phyloP scores from a whole-genome alignment of 2,329 filamentous ascomycete genomes.

The Fusarium sarcochroum region DNA sequence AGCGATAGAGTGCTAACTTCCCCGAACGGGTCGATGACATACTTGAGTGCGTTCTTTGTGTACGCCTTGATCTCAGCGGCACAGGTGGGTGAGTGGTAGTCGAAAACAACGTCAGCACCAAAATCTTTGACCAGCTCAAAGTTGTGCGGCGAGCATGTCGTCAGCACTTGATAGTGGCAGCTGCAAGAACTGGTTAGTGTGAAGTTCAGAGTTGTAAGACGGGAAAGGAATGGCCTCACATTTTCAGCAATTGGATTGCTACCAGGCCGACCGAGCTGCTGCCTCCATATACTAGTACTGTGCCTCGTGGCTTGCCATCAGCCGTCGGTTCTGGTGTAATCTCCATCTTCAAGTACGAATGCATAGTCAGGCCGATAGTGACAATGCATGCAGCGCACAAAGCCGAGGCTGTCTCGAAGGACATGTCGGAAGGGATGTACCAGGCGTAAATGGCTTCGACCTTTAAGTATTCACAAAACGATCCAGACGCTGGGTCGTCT shows the following conservation, averaged over 20 bases:
- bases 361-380: background rate
- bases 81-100: slow-evolving; percentile 50
- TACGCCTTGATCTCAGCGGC: slow-evolving; percentile 40
- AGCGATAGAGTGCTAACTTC: slow-evolving; percentile 30
- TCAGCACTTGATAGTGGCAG: background rate
- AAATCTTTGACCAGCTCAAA: slow-evolving; percentile 54
- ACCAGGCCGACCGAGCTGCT: background rate
- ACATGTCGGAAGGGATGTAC: slow-evolving; percentile 31
- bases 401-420: slow-evolving; percentile 23
- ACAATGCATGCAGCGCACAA: background rate
- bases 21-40: background rate
- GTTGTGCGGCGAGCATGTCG: slow-evolving; percentile 29
- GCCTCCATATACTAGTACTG: background rate
- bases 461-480: slow-evolving; percentile 42
- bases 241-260: background rate
- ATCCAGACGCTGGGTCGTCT: slow-evolving; percentile 26
- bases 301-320: background rate
- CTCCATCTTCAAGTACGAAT: background rate
- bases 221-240: background rate
- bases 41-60: background rate
- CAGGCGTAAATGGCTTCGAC: slow-evolving; percentile 21
- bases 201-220: no score
- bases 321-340: background rate
- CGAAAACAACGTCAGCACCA: slow-evolving; percentile 59
- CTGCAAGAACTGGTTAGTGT: background rate